These are phyloP conservation scores for Pilatotrama ljubarskyi DNA, from an alignment of 768 basidiomycete genomes.

Conservation along the genomic window DNA sequence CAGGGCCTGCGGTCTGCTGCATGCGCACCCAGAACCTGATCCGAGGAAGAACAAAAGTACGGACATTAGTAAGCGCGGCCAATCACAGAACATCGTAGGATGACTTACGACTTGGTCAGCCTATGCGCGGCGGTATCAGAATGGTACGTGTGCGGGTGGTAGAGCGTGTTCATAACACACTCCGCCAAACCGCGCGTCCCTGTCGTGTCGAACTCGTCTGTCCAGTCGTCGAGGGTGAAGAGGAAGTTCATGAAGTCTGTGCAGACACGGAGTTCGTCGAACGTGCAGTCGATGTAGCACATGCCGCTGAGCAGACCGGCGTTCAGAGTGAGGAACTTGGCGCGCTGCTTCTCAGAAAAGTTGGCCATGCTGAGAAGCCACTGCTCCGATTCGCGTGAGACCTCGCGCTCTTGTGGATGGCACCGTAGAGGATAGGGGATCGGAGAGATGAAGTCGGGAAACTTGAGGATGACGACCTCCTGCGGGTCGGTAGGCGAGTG, in stretches of 20 bases:
- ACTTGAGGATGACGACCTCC: constrained; percentile 28
- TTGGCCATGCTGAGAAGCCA: constrained; percentile 37
- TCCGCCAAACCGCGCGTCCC: constrained; percentile 26
- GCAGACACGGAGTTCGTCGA: constrained; percentile 60
- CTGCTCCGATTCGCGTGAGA: constrained; percentile 39
- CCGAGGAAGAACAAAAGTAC: not conserved
- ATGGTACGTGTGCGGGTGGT: constrained; percentile 28
- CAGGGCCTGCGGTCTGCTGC: constrained; percentile 38
- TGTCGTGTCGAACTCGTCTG: constrained; percentile 36
- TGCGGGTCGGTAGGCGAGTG: constrained; percentile 8
- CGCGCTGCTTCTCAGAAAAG: constrained; percentile 33
- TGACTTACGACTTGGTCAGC: constrained; percentile 23
- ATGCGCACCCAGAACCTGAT: constrained; percentile 39
- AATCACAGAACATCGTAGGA: not conserved
- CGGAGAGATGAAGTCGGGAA: constrained; percentile 44
- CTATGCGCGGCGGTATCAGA: constrained; percentile 28
- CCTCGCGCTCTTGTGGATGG: constrained; percentile 34
- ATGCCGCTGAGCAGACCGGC: constrained; percentile 66
- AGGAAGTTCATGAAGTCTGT: constrained; percentile 63
- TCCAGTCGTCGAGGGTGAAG: constrained; percentile 45
- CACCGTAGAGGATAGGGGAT: constrained; percentile 40
- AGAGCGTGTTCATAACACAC: constrained; percentile 33
- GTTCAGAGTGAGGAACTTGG: constrained; percentile 53
- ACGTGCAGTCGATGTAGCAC: constrained; percentile 59
- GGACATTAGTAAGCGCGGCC: constrained; percentile 3